These are phyloP conservation scores for Trichoderma gracile DNA, from an alignment of 2,329 filamentous ascomycete genomes.

Conservation along the genomic window DNA sequence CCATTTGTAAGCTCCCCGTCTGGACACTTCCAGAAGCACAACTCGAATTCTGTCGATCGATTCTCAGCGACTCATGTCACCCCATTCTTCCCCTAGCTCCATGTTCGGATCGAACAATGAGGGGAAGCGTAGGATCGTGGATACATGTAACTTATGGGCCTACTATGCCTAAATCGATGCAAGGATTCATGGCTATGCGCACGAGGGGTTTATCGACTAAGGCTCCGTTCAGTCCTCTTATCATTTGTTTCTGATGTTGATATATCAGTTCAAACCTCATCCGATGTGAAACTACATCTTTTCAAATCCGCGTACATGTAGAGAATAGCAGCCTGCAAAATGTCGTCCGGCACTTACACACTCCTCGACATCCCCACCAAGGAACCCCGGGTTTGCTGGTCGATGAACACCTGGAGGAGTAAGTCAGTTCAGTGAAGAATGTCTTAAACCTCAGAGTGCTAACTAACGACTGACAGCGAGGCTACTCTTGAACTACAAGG, in stretches of 20 bases:
- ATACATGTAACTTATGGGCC: not conserved
- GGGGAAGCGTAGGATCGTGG: no score
- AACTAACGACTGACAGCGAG: not conserved
- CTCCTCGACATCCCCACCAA: constrained; percentile 14
- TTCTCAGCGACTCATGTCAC: no score
- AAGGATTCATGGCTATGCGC: constrained; percentile 3
- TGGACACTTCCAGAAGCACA: no score
- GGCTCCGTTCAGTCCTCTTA: not conserved
- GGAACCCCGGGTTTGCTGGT: constrained; percentile 12
- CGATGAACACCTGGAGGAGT: constrained; percentile 21
- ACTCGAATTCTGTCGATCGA: no score
- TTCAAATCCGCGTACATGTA: no score
- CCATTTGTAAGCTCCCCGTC: no score
- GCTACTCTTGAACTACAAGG: constrained; percentile 9
- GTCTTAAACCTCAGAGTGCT: not conserved
- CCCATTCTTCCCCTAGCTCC: no score
- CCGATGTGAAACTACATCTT: not conserved
- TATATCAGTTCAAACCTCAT: not conserved
- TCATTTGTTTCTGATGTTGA: not conserved
- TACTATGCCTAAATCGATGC: not conserved
- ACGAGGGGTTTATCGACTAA: not conserved
- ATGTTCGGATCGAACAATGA: no score
- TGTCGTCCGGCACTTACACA: not conserved
- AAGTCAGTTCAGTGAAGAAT: not conserved
- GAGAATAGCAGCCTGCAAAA: not conserved